phyloP scores from a whole-genome alignment of 352 stramenopile genomes.

The Pythium scleroteichum region DNA sequence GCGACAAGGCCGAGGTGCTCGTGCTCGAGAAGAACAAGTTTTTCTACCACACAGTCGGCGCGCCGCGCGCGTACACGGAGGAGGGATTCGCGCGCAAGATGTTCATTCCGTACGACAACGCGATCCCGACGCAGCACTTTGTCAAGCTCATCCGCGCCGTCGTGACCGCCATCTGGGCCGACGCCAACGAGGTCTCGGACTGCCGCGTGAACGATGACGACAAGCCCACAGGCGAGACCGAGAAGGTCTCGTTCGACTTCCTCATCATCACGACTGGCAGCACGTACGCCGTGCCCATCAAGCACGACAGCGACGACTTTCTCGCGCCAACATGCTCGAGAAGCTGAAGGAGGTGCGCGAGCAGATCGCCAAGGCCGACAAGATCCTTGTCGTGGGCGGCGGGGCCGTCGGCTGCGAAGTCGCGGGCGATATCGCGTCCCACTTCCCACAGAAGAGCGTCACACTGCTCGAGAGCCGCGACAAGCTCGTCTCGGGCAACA shows the following conservation, averaged over 20 bases:
- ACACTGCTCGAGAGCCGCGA: conserved; percentile 49
- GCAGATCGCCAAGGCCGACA: conserved; percentile 41
- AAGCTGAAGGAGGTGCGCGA: conserved; percentile 36
- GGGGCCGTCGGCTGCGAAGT: conserved; percentile 60
- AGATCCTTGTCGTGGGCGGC: conserved; percentile 52
- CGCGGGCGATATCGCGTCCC: conserved; percentile 54
- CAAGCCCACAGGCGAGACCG: conserved; percentile 28
- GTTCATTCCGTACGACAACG: conserved; percentile 63
- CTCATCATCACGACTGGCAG: conserved; percentile 59
- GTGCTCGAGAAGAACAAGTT: conserved; percentile 57
- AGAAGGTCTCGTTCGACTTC: conserved; percentile 53
- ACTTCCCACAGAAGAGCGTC: conserved; percentile 57
- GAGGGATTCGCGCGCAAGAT: conserved; percentile 30
- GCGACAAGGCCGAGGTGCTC: conserved; percentile 48
- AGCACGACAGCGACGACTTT: conserved; percentile 29
- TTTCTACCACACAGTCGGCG: conserved; percentile 50
- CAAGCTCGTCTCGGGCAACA: conserved; percentile 37
- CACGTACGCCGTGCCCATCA: conserved; percentile 64
- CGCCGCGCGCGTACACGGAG: conserved; percentile 59
- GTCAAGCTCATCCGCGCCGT: conserved; percentile 23
- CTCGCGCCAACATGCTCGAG: conserved; percentile 24
- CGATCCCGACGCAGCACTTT: conserved; percentile 32
- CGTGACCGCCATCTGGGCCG: conserved; percentile 20
- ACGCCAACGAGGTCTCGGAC: conserved; percentile 40
- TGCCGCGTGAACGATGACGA: conserved; percentile 33